These are phyloP conservation scores for Pseudevernia furfuracea DNA, from an alignment of 495 filamentous ascomycete species.

Conservation along the genomic window DNA sequence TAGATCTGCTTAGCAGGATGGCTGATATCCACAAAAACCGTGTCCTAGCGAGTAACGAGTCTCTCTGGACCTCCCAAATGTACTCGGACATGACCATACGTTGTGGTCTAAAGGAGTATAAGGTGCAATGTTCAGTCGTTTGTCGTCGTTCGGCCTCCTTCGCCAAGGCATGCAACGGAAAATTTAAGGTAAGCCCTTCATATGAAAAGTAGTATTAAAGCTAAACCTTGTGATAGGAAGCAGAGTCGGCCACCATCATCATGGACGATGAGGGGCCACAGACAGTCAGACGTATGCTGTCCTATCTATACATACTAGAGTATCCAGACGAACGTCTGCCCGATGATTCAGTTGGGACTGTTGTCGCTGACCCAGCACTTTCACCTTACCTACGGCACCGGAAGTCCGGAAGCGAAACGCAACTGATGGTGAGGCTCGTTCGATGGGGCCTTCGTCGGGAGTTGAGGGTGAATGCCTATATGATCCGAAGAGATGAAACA, in stretches of 20 bases:
- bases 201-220: background rate
- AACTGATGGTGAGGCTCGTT: background rate
- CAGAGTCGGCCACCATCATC: background rate
- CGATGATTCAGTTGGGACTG: background rate
- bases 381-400: background rate
- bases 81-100: constrained; percentile 33
- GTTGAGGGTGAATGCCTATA: background rate
- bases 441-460: accelerated
- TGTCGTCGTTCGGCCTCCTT: constrained; percentile 33
- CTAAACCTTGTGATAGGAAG: background rate
- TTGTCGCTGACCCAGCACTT: background rate
- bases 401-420: background rate
- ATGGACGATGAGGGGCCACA: constrained; percentile 8
- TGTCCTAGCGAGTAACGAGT: background rate
- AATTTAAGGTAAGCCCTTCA: constrained; percentile 26
- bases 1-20: background rate
- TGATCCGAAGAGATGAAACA: constrained; percentile 1
- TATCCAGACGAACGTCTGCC: constrained; percentile 8
- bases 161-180: constrained; percentile 25
- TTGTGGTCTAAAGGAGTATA: constrained; percentile 27
- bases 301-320: constrained; percentile 7
- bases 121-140: constrained; percentile 33
- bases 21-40: background rate
- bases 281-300: background rate
- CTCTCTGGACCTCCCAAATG: constrained; percentile 19